Conservation (phyloP, 2,329 filamentous ascomycete genomes). For the Aspergillus niger region DNA sequence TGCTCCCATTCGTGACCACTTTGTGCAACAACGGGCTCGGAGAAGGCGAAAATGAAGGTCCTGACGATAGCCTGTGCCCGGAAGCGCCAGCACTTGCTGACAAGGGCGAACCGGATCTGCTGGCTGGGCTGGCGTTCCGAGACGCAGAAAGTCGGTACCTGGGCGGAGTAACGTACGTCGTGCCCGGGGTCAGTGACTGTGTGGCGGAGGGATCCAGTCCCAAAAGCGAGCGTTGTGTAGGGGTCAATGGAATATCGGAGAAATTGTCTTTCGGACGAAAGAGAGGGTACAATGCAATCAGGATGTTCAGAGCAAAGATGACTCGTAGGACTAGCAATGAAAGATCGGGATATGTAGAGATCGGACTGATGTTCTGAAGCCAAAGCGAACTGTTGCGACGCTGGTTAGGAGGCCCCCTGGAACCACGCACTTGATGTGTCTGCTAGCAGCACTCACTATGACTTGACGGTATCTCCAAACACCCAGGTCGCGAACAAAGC, state of each 20-base stretch:
- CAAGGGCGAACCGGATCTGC: constrained; percentile 41
- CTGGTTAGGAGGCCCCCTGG: constrained; percentile 16
- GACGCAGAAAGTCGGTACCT: constrained; percentile 76
- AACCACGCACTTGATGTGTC: not conserved
- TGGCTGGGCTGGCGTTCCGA: constrained; percentile 46
- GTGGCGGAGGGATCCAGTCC: constrained; percentile 72
- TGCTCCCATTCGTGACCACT: constrained; percentile 53
- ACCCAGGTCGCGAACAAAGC: constrained; percentile 56
- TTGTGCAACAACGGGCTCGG: constrained; percentile 68
- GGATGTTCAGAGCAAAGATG: constrained; percentile 70
- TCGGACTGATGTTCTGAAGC: constrained; percentile 36
- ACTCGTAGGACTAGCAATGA: constrained; percentile 60
- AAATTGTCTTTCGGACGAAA: constrained; percentile 73
- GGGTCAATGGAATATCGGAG: constrained; percentile 85
- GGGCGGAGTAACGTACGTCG: constrained; percentile 80
- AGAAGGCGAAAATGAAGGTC: constrained; percentile 57
- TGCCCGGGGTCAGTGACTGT: constrained; percentile 64
- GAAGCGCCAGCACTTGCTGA: constrained; percentile 40
- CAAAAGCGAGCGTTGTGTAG: constrained; percentile 81
- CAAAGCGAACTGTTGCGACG: constrained; percentile 36
- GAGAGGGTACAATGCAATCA: constrained; percentile 70
- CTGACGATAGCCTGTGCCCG: constrained; percentile 37
- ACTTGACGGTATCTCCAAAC: constrained; percentile 42
- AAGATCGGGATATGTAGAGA: constrained; percentile 47
- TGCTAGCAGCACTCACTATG: constrained; percentile 35